Evolutionary conservation across 2,329 filamentous ascomycete species (phyloP).

Genomic region (Aulographum hederae): DNA sequence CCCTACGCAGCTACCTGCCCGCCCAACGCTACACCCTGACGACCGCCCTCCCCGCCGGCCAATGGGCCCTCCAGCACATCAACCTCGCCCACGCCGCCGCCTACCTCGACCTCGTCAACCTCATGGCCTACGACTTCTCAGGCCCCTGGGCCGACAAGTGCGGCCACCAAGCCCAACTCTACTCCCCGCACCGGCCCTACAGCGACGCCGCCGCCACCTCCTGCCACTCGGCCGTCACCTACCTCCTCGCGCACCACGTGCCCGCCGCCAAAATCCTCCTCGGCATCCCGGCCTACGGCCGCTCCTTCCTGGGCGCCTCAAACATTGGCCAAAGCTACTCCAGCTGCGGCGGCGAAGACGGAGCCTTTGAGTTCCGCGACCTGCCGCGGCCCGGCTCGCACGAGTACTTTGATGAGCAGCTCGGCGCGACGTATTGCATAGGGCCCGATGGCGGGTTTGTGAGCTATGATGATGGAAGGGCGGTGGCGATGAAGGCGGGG

Average conservation of each 20-base stretch:
- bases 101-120: slow-evolving; percentile 57
- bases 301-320: slow-evolving; percentile 50
- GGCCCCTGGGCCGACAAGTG: slow-evolving; percentile 49
- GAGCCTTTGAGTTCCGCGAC: slow-evolving; percentile 55
- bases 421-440: slow-evolving; percentile 52
- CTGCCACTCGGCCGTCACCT: slow-evolving; percentile 46
- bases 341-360: slow-evolving; percentile 38
- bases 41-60: slow-evolving; percentile 51
- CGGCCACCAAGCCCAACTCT: slow-evolving; percentile 63
- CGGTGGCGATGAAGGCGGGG: slow-evolving; percentile 55
- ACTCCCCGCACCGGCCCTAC: slow-evolving; percentile 34
- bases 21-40: slow-evolving; percentile 51
- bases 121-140: slow-evolving; percentile 67
- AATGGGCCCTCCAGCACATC: slow-evolving; percentile 49
- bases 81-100: slow-evolving; percentile 42
- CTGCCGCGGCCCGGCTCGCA: slow-evolving; percentile 43
- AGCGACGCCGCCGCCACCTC: slow-evolving; percentile 30
- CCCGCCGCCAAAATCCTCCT: slow-evolving; percentile 54
- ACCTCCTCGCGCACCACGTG: slow-evolving; percentile 47
- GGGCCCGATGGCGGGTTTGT: slow-evolving; percentile 62
- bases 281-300: slow-evolving; percentile 58
- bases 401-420: slow-evolving; percentile 48
- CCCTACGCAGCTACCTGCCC: slow-evolving; percentile 48
- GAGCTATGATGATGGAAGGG: slow-evolving; percentile 62
- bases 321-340: slow-evolving; percentile 44